Evolutionary conservation across 2,329 filamentous ascomycete genomes (phyloP).

Genomic region (Phialocephala subalpina): DNA sequence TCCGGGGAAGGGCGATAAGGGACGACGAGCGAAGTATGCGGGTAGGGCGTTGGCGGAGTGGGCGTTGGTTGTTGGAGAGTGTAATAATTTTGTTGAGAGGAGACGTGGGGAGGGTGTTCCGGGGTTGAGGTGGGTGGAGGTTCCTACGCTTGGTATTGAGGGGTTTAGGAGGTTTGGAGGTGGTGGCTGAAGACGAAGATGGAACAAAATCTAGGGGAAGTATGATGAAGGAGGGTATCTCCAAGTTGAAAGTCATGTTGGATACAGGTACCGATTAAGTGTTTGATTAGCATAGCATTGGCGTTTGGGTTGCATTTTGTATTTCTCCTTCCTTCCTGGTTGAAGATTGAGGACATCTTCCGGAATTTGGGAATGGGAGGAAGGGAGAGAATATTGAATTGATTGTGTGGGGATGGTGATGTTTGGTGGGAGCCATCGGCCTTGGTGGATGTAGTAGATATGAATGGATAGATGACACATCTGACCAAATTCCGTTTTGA

Average conservation of each 20-base stretch:
- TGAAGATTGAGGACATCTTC: too few species aligned
- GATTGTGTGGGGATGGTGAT: too few species aligned
- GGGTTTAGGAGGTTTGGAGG: slow-evolving; percentile 56
- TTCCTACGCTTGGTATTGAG: slow-evolving; percentile 70
- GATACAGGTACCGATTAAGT: neutral
- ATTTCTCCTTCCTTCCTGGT: neutral
- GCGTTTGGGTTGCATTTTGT: slow-evolving; percentile 19
- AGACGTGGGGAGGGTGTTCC: slow-evolving; percentile 77
- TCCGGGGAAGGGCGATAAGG: slow-evolving; percentile 30
- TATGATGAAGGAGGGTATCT: neutral
- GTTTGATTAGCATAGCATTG: slow-evolving; percentile 25
- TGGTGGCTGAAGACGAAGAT: neutral
- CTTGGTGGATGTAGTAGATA: too few species aligned
- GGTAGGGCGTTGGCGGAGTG: slow-evolving; percentile 82
- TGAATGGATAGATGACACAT: too few species aligned
- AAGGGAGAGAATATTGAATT: too few species aligned
- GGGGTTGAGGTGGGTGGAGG: slow-evolving; percentile 72
- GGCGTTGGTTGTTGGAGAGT: slow-evolving; percentile 77
- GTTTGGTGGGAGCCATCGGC: too few species aligned
- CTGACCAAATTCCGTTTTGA: too few species aligned
- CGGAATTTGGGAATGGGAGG: too few species aligned
- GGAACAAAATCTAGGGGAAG: neutral
- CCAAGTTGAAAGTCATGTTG: neutral
- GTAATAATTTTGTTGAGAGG: slow-evolving; percentile 82
- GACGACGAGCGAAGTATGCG: slow-evolving; percentile 62